Conservation (phyloP, 1,284 basidiomycete genomes). For the Puccinia horiana region DNA sequence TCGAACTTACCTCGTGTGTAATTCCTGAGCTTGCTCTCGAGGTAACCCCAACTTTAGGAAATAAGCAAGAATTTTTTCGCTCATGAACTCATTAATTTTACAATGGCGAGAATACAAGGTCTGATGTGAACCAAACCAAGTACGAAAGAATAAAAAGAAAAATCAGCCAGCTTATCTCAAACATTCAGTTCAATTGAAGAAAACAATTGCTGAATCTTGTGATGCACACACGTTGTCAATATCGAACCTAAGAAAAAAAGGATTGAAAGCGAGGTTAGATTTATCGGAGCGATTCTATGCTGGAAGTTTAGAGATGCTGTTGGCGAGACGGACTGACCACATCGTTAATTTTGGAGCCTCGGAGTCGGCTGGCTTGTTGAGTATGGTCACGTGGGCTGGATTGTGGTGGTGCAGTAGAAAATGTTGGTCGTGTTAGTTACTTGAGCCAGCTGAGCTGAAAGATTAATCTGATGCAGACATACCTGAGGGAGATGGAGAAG, state of each 20-base stretch:
- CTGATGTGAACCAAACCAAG: background rate
- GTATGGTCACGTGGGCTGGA: conserved; percentile 28
- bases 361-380: conserved; percentile 14
- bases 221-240: conserved; percentile 40
- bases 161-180: background rate
- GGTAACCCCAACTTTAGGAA: conserved; percentile 71
- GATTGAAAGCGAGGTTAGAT: background rate
- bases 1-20: conserved; percentile 63
- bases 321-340: conserved; percentile 1
- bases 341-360: conserved; percentile 29
- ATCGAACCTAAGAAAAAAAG: conserved; percentile 24
- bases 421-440: background rate
- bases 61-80: conserved; percentile 64
- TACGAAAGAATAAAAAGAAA: background rate
- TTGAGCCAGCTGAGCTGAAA: too few species aligned
- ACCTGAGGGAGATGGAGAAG: too few species aligned
- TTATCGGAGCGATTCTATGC: background rate
- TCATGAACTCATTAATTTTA: conserved; percentile 40
- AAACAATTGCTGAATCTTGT: background rate
- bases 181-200: background rate
- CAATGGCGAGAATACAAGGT: conserved; percentile 40
- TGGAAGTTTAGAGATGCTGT: background rate
- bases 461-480: too few species aligned
- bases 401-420: background rate
- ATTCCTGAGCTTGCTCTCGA: conserved; percentile 69